Conservation (phyloP, 352 stramenopile genomes). For the Poterioochromonas sp. region DNA sequence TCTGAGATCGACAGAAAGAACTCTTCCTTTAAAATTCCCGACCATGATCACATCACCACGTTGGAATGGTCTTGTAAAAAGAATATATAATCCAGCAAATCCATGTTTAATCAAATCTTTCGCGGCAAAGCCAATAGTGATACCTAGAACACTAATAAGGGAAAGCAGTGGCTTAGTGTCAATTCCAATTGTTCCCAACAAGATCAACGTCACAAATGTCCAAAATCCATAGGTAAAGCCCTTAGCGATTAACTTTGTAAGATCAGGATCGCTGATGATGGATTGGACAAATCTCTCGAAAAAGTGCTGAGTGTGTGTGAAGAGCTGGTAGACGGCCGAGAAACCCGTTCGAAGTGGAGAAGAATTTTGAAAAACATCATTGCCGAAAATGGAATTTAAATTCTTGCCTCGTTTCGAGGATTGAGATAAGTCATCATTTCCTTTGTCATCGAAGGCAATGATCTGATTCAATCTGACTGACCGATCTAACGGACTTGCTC, state of each 20-base stretch:
- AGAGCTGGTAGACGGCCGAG: background rate
- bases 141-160: background rate
- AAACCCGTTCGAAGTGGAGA: too few species aligned
- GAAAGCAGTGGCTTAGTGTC: conserved; percentile 9
- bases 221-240: background rate
- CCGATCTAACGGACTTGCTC: too few species aligned
- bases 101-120: background rate
- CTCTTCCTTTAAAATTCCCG: background rate
- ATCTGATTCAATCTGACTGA: too few species aligned
- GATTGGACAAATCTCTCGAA: background rate
- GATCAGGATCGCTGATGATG: background rate
- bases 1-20: background rate
- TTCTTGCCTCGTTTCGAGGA: too few species aligned
- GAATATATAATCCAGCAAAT: conserved; percentile 9
- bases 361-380: too few species aligned
- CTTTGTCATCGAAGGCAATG: too few species aligned
- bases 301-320: background rate
- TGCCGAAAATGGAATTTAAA: too few species aligned
- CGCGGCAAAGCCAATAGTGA: conserved; percentile 6
- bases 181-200: conserved; percentile 8
- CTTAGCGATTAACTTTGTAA: background rate
- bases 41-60: background rate
- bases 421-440: too few species aligned
- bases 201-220: background rate
- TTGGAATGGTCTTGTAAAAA: conserved; percentile 12